Percentiles rank a stretch among this genome's conserved stretches.
Evolutionary conservation across 352 stramenopile species (phyloP).

Genomic region (Achlya hypogyna): DNA sequence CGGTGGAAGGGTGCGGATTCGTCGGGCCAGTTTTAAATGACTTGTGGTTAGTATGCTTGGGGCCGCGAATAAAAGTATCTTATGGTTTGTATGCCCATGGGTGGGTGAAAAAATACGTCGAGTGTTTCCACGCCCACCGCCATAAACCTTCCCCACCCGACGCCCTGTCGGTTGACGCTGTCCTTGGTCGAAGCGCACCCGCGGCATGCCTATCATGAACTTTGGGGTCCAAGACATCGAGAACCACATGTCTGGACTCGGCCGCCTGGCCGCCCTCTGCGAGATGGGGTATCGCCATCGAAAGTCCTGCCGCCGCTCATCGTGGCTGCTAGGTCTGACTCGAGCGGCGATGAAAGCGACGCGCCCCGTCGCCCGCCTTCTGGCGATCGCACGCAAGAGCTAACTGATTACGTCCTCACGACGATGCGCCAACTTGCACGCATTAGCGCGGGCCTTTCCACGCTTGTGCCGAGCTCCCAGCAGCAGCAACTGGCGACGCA

Average conservation of each 20-base stretch:
- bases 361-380: not conserved
- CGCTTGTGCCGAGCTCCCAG: conserved; percentile 8
- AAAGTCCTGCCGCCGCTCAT: not conserved
- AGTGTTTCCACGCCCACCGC: not conserved
- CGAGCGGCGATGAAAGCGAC: conserved; percentile 5
- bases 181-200: not conserved
- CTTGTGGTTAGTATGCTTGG: conserved; percentile 1
- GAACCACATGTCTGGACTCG: not conserved
- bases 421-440: conserved; percentile 18
- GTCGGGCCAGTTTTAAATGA: not conserved
- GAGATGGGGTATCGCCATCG: conserved; percentile 8
- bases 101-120: not conserved
- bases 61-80: conserved; percentile 2
- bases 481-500: not conserved
- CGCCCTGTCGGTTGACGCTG: not conserved
- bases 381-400: conserved; percentile 9
- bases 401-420: conserved; percentile 16
- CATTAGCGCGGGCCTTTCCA: conserved; percentile 11
- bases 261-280: conserved; percentile 6
- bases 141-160: conserved; percentile 1
- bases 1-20: not conserved
- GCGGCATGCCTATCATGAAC: conserved; percentile 16
- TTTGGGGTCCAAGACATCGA: conserved; percentile 6
- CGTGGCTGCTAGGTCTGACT: conserved; percentile 3
- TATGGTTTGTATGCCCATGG: not conserved